Evolutionary conservation across 2,329 filamentous ascomycete genomes (phyloP).

Genomic region (Lecanosticta acicola): DNA sequence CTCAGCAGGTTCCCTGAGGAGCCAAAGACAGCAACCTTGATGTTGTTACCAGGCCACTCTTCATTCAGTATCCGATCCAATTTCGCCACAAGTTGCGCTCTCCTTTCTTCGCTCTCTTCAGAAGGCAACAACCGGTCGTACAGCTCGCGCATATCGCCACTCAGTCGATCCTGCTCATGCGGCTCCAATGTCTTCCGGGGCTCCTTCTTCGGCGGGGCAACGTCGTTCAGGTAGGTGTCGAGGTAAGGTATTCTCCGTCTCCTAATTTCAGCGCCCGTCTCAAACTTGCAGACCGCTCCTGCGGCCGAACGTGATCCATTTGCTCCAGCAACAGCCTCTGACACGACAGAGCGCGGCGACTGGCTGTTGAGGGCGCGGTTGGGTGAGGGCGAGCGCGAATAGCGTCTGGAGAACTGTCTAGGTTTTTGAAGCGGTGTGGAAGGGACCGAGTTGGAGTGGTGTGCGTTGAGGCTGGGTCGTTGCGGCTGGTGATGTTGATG

Average conservation of each 20-base stretch:
- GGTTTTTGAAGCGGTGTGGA: constrained; percentile 89
- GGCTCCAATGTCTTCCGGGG: constrained; percentile 65
- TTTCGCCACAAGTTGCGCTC: constrained; percentile 74
- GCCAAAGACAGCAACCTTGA: constrained; percentile 91
- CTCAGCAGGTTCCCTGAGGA: constrained; percentile 93
- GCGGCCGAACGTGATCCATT: constrained; percentile 50
- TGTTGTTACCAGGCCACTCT: constrained; percentile 86
- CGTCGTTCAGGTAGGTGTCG: constrained; percentile 70
- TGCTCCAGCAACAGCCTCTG: constrained; percentile 72
- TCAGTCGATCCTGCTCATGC: constrained; percentile 69
- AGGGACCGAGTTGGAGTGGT: constrained; percentile 82
- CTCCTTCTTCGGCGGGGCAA: constrained; percentile 64
- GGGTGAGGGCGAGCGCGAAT: constrained; percentile 76
- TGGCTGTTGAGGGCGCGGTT: constrained; percentile 65
- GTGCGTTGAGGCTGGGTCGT: constrained; percentile 31
- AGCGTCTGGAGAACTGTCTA: constrained; percentile 67
- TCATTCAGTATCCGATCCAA: constrained; percentile 81
- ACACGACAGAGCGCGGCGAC: constrained; percentile 84
- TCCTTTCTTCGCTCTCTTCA: constrained; percentile 67
- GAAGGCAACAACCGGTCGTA: constrained; percentile 83
- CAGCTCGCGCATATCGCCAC: constrained; percentile 75
- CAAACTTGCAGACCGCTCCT: constrained; percentile 69
- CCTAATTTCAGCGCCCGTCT: constrained; percentile 75
- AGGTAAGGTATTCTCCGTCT: constrained; percentile 82
- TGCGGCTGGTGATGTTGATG: constrained; percentile 23